Percentiles rank a stretch among this genome's conserved stretches.
phyloP scores from a whole-genome alignment of 768 basidiomycete genomes.

The Scleroderma citrinum region DNA sequence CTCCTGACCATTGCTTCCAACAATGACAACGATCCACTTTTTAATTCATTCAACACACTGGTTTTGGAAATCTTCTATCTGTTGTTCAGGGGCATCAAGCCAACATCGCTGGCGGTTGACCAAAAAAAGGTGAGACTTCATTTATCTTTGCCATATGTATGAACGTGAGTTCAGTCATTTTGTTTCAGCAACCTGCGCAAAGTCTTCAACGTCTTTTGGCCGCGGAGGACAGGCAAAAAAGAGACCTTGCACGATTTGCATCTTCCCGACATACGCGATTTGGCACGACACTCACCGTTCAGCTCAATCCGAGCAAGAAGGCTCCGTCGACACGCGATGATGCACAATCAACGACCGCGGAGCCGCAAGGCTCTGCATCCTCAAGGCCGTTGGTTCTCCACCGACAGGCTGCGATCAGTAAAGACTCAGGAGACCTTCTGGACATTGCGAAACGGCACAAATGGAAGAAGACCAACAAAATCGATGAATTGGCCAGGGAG shows the following conservation, averaged over 20 bases:
- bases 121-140: conserved; percentile 51
- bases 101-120: conserved; percentile 50
- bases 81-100: conserved; percentile 74
- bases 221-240: conserved; percentile 62
- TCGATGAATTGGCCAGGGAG: conserved; percentile 63
- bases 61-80: conserved; percentile 92
- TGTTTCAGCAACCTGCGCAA: conserved; percentile 55
- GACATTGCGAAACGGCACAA: conserved; percentile 63
- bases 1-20: conserved; percentile 85
- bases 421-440: conserved; percentile 61
- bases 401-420: conserved; percentile 73
- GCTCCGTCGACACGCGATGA: conserved; percentile 16
- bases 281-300: conserved; percentile 89
- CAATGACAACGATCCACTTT: conserved; percentile 65
- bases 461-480: conserved; percentile 51
- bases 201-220: conserved; percentile 73
- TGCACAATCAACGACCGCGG: conserved; percentile 17
- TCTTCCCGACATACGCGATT: conserved; percentile 91
- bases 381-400: conserved; percentile 72
- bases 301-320: conserved; percentile 54
- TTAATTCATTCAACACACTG: conserved; percentile 83
- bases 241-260: conserved; percentile 46
- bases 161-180: conserved; percentile 9
- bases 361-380: conserved; percentile 18
- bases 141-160: conserved; percentile 1